Base-by-base conservation (phyloP, 2,329 filamentous ascomycete genomes). In the Xylaria sp. region DNA sequence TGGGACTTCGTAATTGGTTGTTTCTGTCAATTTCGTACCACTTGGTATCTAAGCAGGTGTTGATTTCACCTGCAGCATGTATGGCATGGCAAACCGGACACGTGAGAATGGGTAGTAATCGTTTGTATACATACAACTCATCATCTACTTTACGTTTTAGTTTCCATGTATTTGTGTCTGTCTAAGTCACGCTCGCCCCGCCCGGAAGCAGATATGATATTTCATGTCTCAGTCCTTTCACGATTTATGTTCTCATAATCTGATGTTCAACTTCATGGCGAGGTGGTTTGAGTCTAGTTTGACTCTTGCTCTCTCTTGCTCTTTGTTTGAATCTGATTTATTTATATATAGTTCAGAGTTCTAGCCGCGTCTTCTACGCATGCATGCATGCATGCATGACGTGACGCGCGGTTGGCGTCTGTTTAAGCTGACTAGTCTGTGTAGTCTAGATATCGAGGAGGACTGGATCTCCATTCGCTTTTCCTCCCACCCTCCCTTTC, bases 1-100 rank as follows among this genome's bases (percentile, higher is more conserved):
- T 34, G 28, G 28, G 18, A 54, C 13, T 54, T 54, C 51, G 51
- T 34, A 32, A 54, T 54, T 54, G 28, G 25, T 10, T 54, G 51
- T 8, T 25, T 25, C 8, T 54, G 51, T 25, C 18, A 25, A n/a
- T 3, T 7, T 34, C 34, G 25, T 54, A 34, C 32, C 5, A 54
- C 51, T 15, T n/a, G 25, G 28, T 12, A 25, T 25, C 23, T 25
- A 25, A 25, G 23, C 3, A 25, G 23, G 23, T 3, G n/a, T n/a
- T 54, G 8, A 12, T n/a, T 34, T 25, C 34, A n/a, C 28, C 5
- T 9, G 15, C 34, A 6, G 10, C 13, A 10, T 51, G 12, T 25
- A 10, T 51, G 12, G 12, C 20, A 18, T 54, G 1, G 28, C 18
- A n/a, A 54, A 34, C 7, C 28, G 10, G 13, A 20, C 25, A 54